Percentiles rank a stretch among this genome's conserved stretches.
Evolutionary conservation across 352 stramenopile species (phyloP).

Genomic region (Ophiocytium majus): DNA sequence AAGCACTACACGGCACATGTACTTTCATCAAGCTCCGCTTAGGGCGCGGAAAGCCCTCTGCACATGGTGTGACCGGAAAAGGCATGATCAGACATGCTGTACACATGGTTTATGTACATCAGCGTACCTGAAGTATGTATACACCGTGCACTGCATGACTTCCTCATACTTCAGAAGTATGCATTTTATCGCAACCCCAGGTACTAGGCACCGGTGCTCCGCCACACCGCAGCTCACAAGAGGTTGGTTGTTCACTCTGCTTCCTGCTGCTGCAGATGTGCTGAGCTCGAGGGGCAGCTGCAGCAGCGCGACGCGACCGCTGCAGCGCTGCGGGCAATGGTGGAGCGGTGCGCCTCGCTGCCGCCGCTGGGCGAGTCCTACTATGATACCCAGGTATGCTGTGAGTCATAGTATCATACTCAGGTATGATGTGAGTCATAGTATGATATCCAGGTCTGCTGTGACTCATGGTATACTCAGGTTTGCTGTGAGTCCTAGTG

Average conservation of each 20-base stretch:
- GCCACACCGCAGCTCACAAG: background rate
- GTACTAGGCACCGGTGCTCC: background rate
- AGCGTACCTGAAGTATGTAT: background rate
- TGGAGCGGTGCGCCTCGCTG: too few species aligned
- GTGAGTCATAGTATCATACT: too few species aligned
- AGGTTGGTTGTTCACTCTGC: background rate
- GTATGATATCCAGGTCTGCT: too few species aligned
- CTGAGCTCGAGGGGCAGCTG: background rate
- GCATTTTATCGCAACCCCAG: background rate
- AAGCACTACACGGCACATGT: too few species aligned
- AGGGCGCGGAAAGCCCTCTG: too few species aligned
- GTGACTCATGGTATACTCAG: too few species aligned
- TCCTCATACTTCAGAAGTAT: background rate
- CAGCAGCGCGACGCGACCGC: background rate
- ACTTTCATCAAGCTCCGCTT: too few species aligned
- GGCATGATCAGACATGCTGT: background rate
- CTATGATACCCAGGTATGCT: too few species aligned
- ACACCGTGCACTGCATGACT: background rate
- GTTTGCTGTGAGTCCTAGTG: too few species aligned
- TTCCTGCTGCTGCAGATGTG: background rate
- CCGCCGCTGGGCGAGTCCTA: too few species aligned
- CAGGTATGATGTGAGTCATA: too few species aligned
- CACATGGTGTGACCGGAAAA: too few species aligned
- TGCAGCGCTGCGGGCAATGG: background rate
- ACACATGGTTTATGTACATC: background rate